Conservation (phyloP, 2,329 filamentous ascomycete genomes). For the Chalara sp. region DNA sequence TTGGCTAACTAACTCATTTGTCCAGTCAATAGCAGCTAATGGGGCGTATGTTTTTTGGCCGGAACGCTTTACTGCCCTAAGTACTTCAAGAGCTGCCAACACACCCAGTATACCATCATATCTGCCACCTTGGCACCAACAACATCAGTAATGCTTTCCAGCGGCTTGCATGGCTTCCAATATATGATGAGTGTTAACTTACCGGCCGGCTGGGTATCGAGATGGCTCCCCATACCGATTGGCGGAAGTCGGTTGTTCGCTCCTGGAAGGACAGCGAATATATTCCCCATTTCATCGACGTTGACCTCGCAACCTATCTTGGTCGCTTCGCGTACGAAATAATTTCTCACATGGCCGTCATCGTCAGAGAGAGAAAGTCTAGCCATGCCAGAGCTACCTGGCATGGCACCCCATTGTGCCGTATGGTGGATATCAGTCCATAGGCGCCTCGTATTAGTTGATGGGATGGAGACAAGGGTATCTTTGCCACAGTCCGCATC, state of each 20-base stretch:
- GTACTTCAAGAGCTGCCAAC: conserved; percentile 61
- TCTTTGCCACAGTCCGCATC: too few species aligned
- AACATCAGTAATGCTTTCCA: neutral
- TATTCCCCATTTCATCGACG: conserved; percentile 71
- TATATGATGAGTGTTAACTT: neutral
- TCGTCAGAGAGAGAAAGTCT: conserved; percentile 62
- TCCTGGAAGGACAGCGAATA: conserved; percentile 64
- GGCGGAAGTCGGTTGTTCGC: conserved; percentile 42
- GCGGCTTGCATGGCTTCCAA: too few species aligned
- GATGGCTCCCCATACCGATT: conserved; percentile 61
- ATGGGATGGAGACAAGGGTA: neutral
- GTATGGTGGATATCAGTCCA: neutral
- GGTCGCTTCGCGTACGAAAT: conserved; percentile 59
- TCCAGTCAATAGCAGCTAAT: conserved; percentile 9
- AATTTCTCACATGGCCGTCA: conserved; percentile 64
- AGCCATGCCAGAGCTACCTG: conserved; percentile 50
- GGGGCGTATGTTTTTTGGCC: conserved; percentile 57
- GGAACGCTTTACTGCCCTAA: conserved; percentile 60
- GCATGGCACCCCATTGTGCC: neutral
- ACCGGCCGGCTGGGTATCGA: conserved; percentile 52
- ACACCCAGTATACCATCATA: conserved; percentile 74
- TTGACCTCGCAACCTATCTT: conserved; percentile 57
- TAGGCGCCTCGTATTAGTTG: neutral
- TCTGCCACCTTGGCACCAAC: conserved; percentile 37
- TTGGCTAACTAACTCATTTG: conserved; percentile 37